Evolutionary conservation across 345 rosid genomes (phyloP).

Genomic region (Salix purpurea): DNA sequence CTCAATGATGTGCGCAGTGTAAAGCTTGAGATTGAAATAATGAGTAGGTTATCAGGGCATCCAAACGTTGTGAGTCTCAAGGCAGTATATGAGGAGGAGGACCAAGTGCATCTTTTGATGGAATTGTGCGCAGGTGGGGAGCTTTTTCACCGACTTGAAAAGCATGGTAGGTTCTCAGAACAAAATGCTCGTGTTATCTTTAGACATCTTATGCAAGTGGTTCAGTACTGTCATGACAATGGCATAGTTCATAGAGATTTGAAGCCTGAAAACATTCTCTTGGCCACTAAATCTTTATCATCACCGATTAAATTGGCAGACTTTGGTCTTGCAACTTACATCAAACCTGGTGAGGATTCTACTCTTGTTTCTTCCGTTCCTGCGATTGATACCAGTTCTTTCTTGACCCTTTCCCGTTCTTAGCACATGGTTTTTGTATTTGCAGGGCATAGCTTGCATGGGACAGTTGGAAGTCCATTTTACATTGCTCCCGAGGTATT

Average conservation of each 20-base stretch:
- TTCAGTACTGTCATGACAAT: constrained; percentile 59
- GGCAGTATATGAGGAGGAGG: constrained; percentile 68
- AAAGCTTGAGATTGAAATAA: constrained; percentile 61
- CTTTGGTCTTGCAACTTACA: constrained; percentile 67
- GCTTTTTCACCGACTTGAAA: constrained; percentile 58
- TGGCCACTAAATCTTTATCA: constrained; percentile 49
- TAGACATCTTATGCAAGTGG: constrained; percentile 62
- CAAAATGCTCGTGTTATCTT: constrained; percentile 48
- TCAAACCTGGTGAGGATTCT: constrained; percentile 45
- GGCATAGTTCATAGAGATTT: constrained; percentile 75
- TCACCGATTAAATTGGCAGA: constrained; percentile 73
- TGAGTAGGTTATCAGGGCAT: constrained; percentile 55
- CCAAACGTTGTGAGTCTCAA: constrained; percentile 60
- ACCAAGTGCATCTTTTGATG: constrained; percentile 60
- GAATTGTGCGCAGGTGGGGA: constrained; percentile 63
- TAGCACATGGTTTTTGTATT: constrained; percentile 9
- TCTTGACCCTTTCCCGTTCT: background rate
- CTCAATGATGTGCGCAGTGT: constrained; percentile 44
- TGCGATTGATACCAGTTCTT: background rate
- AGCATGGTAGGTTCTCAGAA: constrained; percentile 59
- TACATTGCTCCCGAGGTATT: constrained; percentile 75
- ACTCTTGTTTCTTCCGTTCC: background rate
- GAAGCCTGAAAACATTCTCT: constrained; percentile 66
- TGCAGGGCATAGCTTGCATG: constrained; percentile 56
- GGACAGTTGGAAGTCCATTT: constrained; percentile 71